Evolutionary conservation across 768 basidiomycete genomes (phyloP), one percentile per base, ranked within the genome.

Genomic region (Fomitopsis pulvina): DNA sequence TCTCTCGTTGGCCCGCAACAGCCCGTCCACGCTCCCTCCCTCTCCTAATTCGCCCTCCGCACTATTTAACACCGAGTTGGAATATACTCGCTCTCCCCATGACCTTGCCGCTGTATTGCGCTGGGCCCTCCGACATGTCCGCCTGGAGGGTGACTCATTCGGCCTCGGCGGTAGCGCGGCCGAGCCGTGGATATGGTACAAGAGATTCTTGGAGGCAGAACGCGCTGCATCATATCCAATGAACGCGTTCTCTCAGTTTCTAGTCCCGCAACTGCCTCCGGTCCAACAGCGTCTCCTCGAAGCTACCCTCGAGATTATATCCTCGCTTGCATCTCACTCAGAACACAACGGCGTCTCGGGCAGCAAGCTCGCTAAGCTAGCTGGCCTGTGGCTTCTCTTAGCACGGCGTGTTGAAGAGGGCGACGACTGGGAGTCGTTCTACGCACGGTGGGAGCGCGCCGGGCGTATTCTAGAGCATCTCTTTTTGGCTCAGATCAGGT

Each of bases 71-170:
- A 74, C 78, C 10, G 85, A 87, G 66, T 68, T 89, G 41, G 70
- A 71, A 44, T 81, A 75, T 52, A 77, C 82, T 3, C 77, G 79
- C 27, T 83, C 81, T 28, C 79, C 85, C 1, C 83, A 90, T 48
- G 89, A 91, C 60, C 73, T 87, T 41, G 87, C 89, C 14, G 81
- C 87, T 22, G 83, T 90, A 14, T 71, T 91, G 16, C 81, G 89
- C 39, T 91, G 89, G 89, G 85, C 77, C 29, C 64, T 91, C 25
- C 81, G 88, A 26, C 88, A 91, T 60, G 70, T 90, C 39, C 70
- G 78, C 25, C 69, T 90, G 4, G 78, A 84, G 25, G 74, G 76
- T 4, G 65, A 68, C 20, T 70, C 68, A 14, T 87, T 89, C 54
- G 86, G 85, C 25, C 45, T 44, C n/a, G 30, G 38, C 53, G 86